A percentile compares a stretch with the other conserved stretches of the same genome.
These are phyloP conservation scores for Alternaria burnsii DNA, from an alignment of 2,329 filamentous ascomycete genomes.

Conservation along the genomic window DNA sequence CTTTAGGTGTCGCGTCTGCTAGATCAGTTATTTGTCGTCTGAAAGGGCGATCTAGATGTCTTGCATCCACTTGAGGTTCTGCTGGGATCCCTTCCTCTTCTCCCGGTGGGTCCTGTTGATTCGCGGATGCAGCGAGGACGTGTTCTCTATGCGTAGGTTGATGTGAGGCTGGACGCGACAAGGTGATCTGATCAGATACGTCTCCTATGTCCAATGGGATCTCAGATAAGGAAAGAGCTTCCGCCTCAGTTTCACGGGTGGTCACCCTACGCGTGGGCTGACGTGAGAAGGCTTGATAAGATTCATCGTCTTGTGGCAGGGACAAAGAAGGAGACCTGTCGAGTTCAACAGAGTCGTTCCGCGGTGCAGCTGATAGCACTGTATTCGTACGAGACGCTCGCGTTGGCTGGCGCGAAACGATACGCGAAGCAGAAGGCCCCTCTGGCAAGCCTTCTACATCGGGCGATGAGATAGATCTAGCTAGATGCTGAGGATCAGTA, in stretches of 20 bases:
- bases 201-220: background rate
- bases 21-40: background rate
- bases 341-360: background rate
- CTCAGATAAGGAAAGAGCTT: background rate
- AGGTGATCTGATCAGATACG: background rate
- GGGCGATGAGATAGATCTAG: background rate
- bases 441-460: background rate
- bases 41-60: background rate
- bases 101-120: background rate
- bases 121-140: background rate
- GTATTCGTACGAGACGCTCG: background rate
- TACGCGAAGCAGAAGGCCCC: background rate
- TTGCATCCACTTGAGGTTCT: background rate
- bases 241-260: background rate
- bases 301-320: accelerated
- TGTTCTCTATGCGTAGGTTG: background rate
- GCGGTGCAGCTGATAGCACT: background rate
- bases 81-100: background rate
- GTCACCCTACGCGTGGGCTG: background rate
- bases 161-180: background rate
- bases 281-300: background rate
- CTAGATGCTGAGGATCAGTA: background rate
- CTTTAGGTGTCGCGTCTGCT: background rate
- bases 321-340: background rate
- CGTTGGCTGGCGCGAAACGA: background rate